Base-by-base conservation (phyloP, 2,329 filamentous ascomycete genomes). In the Epichloe sibirici region DNA sequence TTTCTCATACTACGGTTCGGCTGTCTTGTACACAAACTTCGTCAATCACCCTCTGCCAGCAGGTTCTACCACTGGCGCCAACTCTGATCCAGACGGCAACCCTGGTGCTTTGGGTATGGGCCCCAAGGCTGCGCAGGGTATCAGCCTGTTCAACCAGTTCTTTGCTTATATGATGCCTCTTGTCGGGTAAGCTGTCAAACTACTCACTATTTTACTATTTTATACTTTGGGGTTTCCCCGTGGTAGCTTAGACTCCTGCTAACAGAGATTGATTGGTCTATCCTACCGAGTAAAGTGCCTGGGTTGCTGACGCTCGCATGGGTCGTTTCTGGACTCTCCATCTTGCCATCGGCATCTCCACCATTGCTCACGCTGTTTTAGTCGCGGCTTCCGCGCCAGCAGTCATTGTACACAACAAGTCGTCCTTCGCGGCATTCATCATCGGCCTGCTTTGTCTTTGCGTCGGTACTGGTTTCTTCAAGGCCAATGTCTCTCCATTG, bases 401-500 rank as follows among this genome's bases (percentile, higher is more conserved):
- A 3, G 79, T 86, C 47, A 82, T 89, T 46, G 69, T 77, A 45
- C 69, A 78, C 56, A 69, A 70, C 38, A 74, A 81, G 15, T 71
- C 74, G 12, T 73, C 83, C 0, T 78, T 88, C 45, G 83, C 72
- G 1, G 81, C 78, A 49, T 85, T 88, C 60, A 76, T 89, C 62
- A 78, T 89, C 63, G 85, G 84, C n/a, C 69, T 76, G 35, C 61
- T 76, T 37, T 62, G 63, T 25, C 71, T 77, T 40, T 74, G 74
- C 58, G 66, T 88, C 34, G 86, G 86, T 44, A 88, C 85, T 1
- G 86, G 86, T 56, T 85, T 87, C 61, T 89, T 90, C 78, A 91
- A 90, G 73, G 79, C 83, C 57, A 90, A 90, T 62, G 85, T 90
- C 44, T 82, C 83, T 0, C 82, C 84, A 0, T 70, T 88, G 17